A percentile compares a stretch with the other conserved stretches of the same genome.
Conservation (phyloP, 257 asterid genomes). For the Lavandula angustifolia region DNA sequence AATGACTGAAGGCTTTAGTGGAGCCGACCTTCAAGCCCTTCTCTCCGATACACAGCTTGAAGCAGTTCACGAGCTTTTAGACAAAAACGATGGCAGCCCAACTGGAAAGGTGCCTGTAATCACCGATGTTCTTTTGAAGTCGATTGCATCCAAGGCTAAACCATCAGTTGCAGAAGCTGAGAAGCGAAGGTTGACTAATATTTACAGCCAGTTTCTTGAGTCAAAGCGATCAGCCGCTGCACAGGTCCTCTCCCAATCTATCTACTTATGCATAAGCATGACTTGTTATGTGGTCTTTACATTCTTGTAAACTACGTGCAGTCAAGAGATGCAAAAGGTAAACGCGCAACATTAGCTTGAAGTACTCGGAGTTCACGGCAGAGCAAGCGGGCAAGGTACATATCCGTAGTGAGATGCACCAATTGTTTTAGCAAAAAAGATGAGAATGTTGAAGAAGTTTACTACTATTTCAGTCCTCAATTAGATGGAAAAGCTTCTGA, state of each 20-base stretch:
- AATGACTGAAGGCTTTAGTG: conserved; percentile 89
- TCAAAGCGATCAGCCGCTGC: conserved; percentile 69
- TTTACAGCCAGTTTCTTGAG: conserved; percentile 84
- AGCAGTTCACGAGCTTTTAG: conserved; percentile 78
- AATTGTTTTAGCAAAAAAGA: too few species aligned
- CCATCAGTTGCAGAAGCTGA: conserved; percentile 86
- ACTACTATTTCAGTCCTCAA: too few species aligned
- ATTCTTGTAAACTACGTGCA: conserved; percentile 39
- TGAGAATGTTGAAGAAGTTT: too few species aligned
- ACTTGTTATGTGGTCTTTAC: conserved; percentile 8
- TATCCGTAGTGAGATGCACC: too few species aligned
- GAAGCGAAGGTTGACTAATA: conserved; percentile 67
- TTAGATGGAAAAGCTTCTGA: too few species aligned
- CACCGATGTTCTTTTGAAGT: conserved; percentile 56
- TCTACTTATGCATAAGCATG: neutral
- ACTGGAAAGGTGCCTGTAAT: conserved; percentile 66
- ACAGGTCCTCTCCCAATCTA: conserved; percentile 48
- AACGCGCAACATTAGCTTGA: conserved; percentile 89
- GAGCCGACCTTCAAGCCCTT: conserved; percentile 98
- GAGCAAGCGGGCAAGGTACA: neutral
- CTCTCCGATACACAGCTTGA: conserved; percentile 92
- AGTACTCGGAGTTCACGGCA: conserved; percentile 2
- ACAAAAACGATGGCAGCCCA: conserved; percentile 41
- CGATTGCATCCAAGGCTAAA: conserved; percentile 70
- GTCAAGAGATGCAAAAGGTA: conserved; percentile 89